Evolutionary conservation across 2,329 filamentous ascomycete species (phyloP).

Genomic region (Spiromastix sp.): DNA sequence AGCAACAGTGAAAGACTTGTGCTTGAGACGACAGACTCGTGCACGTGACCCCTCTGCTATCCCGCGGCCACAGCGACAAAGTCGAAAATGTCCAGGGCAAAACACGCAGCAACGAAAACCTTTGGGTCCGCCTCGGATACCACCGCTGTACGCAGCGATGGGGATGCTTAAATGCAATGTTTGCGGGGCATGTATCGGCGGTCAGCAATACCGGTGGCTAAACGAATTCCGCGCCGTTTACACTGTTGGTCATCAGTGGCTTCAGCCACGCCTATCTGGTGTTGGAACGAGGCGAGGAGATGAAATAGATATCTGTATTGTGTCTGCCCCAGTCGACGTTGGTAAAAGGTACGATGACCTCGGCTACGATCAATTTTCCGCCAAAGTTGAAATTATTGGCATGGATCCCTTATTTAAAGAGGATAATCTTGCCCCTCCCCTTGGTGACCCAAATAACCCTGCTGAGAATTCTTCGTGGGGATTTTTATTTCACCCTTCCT

Average conservation of each 20-base stretch:
- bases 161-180: not conserved
- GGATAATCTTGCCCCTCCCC: not conserved
- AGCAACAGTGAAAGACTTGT: too few species aligned
- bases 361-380: too few species aligned
- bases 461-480: not conserved
- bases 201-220: not conserved
- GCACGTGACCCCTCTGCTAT: too few species aligned
- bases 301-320: not conserved
- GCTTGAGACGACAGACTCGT: too few species aligned
- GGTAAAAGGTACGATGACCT: not conserved
- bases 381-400: too few species aligned
- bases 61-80: too few species aligned
- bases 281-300: not conserved
- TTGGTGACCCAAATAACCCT: not conserved
- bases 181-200: not conserved
- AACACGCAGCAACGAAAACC: too few species aligned
- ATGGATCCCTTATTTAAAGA: not conserved
- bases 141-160: not conserved
- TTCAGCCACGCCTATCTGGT: not conserved
- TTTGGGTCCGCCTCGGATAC: too few species aligned
- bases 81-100: too few species aligned
- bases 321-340: not conserved
- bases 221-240: constrained; percentile 3
- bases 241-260: not conserved
- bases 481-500: constrained; percentile 1